Evolutionary conservation across 73 alveolate genomes (phyloP).

Genomic region (Blepharisma japonicum): DNA sequence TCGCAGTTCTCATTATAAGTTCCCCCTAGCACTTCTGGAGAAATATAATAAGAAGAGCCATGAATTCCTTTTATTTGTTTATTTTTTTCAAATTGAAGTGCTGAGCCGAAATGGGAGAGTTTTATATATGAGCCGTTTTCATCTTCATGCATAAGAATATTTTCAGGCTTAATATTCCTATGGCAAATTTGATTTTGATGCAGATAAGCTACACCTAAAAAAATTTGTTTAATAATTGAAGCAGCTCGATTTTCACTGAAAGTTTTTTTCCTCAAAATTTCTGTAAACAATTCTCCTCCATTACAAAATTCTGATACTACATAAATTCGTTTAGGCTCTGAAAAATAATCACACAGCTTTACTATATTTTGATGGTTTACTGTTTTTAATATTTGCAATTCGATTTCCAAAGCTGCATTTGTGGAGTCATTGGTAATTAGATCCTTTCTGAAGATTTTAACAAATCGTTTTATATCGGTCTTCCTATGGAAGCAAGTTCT

Average conservation of each 20-base stretch:
- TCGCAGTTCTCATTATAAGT: conserved; percentile 54
- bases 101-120: conserved; percentile 39
- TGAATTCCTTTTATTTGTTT: too few species aligned
- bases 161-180: conserved; percentile 77
- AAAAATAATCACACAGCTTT: neutral
- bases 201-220: conserved; percentile 54
- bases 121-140: conserved; percentile 41
- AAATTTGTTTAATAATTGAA: conserved; percentile 39
- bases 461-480: too few species aligned
- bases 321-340: neutral
- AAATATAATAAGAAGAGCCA: conserved; percentile 38
- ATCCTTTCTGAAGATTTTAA: too few species aligned
- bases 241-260: conserved; percentile 14
- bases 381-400: conserved; percentile 38
- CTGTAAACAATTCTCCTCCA: conserved; percentile 27
- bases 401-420: conserved; percentile 40
- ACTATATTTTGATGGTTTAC: conserved; percentile 22
- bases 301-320: conserved; percentile 25
- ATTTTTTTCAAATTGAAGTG: neutral
- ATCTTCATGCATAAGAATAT: conserved; percentile 42
- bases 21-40: conserved; percentile 66
- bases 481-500: too few species aligned
- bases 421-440: too few species aligned
- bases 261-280: neutral
- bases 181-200: conserved; percentile 62